Percentiles rank a stretch among this genome's conserved stretches.
Conservation (phyloP, 2,329 filamentous ascomycete species). For the Metarhizium album region DNA sequence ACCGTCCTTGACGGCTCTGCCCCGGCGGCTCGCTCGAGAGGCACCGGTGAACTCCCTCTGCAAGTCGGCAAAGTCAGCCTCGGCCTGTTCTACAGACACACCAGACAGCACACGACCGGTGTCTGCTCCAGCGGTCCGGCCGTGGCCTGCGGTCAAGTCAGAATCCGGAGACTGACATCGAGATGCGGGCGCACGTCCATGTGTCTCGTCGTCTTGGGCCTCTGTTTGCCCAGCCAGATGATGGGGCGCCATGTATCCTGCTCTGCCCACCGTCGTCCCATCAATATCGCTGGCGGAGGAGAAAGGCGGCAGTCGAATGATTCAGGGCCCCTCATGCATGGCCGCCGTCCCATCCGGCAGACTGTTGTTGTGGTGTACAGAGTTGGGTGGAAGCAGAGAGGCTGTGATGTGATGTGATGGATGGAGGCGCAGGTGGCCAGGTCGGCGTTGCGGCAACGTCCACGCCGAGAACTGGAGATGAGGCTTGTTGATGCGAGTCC, state of each 20-base stretch:
- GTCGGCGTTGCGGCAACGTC: too few species aligned
- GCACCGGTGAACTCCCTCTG: slow-evolving; percentile 48
- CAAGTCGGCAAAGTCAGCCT: slow-evolving; percentile 60
- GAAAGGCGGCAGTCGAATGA: too few species aligned
- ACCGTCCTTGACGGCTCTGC: slow-evolving; percentile 12
- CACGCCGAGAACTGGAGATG: too few species aligned
- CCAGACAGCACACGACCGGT: slow-evolving; percentile 20
- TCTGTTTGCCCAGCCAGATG: not conserved
- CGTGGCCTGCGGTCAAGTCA: not conserved
- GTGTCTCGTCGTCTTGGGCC: not conserved
- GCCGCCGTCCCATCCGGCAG: too few species aligned
- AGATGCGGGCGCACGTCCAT: not conserved
- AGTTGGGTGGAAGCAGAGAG: too few species aligned
- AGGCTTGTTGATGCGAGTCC: too few species aligned
- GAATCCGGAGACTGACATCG: slow-evolving; percentile 1
- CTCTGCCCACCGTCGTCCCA: not conserved
- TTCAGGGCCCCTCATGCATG: too few species aligned
- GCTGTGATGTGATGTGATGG: too few species aligned
- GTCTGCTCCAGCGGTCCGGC: not conserved
- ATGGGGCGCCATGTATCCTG: not conserved
- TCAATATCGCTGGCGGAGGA: too few species aligned
- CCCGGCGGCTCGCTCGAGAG: slow-evolving; percentile 37
- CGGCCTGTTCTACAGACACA: slow-evolving; percentile 55
- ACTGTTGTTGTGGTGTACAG: too few species aligned
- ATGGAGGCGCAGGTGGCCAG: too few species aligned